These are phyloP conservation scores for Pseudopithomyces maydicus DNA, from an alignment of 2,329 filamentous ascomycete genomes.

Conservation along the genomic window DNA sequence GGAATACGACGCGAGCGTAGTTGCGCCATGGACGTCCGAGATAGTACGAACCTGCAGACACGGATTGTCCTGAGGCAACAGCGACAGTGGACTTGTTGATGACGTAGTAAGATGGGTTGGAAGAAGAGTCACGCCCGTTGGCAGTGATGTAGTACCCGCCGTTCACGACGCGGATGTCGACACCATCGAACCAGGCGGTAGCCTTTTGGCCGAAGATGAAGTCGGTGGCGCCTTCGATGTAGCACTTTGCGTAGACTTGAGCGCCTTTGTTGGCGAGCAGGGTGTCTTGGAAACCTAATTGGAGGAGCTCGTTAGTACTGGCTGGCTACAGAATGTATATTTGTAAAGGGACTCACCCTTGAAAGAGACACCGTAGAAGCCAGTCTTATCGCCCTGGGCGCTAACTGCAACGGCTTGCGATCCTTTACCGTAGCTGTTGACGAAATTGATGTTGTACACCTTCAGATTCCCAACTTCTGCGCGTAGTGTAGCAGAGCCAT, in stretches of 20 bases:
- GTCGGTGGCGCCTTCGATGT: conserved; percentile 64
- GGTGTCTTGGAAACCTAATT: conserved; percentile 60
- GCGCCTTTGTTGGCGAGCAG: conserved; percentile 51
- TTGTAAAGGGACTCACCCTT: conserved; percentile 32
- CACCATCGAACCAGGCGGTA: conserved; percentile 57
- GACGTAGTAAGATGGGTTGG: conserved; percentile 56
- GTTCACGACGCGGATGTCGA: conserved; percentile 53
- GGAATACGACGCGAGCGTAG: conserved; percentile 59
- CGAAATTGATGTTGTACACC: conserved; percentile 67
- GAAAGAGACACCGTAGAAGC: conserved; percentile 63
- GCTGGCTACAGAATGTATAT: background rate
- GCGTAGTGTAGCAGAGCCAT: conserved; percentile 58
- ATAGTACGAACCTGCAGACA: conserved; percentile 50
- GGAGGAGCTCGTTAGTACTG: background rate
- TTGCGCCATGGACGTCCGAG: conserved; percentile 60
- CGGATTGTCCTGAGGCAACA: conserved; percentile 46
- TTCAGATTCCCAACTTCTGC: conserved; percentile 57
- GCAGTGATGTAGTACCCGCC: conserved; percentile 46
- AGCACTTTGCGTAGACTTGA: conserved; percentile 61
- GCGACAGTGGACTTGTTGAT: conserved; percentile 59
- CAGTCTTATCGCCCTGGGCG: conserved; percentile 57
- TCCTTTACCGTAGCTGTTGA: conserved; percentile 51
- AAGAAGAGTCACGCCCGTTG: conserved; percentile 36
- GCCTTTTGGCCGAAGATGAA: conserved; percentile 64
- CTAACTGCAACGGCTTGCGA: conserved; percentile 60